A percentile compares a stretch with the other conserved stretches of the same genome.
These are phyloP conservation scores for Claviceps sp. DNA, from an alignment of 2,329 filamentous ascomycete genomes.

Conservation along the genomic window DNA sequence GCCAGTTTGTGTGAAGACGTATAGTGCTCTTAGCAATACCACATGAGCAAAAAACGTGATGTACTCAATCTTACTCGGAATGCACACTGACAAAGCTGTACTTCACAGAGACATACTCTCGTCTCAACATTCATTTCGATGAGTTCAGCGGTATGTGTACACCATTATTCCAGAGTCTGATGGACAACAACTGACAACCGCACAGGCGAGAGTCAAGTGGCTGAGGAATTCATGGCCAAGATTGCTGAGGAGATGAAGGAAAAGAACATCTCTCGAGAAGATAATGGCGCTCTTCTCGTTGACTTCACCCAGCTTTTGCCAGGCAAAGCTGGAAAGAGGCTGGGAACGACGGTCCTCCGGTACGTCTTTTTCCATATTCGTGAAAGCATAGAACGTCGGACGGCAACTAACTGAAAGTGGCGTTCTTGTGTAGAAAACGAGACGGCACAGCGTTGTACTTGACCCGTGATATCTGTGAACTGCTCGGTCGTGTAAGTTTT, in stretches of 20 bases:
- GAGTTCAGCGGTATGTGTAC: slow-evolving; percentile 33
- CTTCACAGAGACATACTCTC: slow-evolving; percentile 44
- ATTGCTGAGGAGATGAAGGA: slow-evolving; percentile 49
- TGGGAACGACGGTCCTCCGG: slow-evolving; percentile 57
- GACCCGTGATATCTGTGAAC: slow-evolving; percentile 64
- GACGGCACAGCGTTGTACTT: slow-evolving; percentile 67
- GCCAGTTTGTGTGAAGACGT: neutral
- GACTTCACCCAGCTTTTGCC: slow-evolving; percentile 56
- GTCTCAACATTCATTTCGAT: slow-evolving; percentile 59
- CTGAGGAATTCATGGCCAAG: slow-evolving; percentile 50
- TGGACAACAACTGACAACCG: neutral
- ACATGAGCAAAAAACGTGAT: neutral
- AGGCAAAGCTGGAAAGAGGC: slow-evolving; percentile 53
- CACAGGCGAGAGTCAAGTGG: slow-evolving; percentile 61
- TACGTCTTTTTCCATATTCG: slow-evolving; percentile 3
- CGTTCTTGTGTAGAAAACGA: slow-evolving; percentile 32
- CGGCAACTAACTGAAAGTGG: neutral
- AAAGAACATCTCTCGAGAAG: slow-evolving; percentile 52
- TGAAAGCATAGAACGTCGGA: neutral
- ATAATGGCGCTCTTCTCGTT: slow-evolving; percentile 58
- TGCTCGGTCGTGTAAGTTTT: slow-evolving; percentile 41
- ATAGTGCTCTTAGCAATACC: neutral
- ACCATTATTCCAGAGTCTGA: neutral
- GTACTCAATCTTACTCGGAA: neutral
- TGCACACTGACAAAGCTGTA: neutral